Conservation (phyloP, 2,329 filamentous ascomycete species). For the Fusarium falciforme region DNA sequence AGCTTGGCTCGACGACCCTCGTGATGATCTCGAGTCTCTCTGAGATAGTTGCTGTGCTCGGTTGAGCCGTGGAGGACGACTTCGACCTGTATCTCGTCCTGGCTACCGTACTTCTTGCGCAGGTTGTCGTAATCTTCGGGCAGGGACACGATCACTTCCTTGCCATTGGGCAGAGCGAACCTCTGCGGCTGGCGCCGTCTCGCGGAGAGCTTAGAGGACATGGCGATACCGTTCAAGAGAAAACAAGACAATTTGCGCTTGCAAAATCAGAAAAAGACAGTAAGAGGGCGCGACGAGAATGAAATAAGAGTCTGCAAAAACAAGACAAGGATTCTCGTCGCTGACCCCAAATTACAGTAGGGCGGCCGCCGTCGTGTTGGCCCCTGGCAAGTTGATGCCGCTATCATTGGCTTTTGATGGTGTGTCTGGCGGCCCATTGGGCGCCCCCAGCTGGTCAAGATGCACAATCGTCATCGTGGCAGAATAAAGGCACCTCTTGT, state of each 20-base stretch:
- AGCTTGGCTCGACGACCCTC: constrained; percentile 59
- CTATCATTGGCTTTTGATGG: constrained; percentile 39
- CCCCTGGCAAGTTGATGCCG: constrained; percentile 32
- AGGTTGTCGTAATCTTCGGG: constrained; percentile 66
- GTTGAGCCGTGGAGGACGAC: constrained; percentile 68
- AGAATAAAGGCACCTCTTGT: constrained; percentile 1
- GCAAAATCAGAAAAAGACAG: not conserved
- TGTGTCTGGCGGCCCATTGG: constrained; percentile 37
- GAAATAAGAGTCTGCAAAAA: constrained; percentile 27
- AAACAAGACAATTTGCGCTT: not conserved
- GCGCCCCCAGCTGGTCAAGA: constrained; percentile 11
- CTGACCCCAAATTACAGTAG: constrained; percentile 20
- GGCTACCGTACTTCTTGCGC: constrained; percentile 54
- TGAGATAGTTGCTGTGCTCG: constrained; percentile 60
- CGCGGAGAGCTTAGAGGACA: constrained; percentile 38
- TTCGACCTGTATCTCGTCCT: constrained; percentile 58
- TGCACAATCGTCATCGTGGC: constrained; percentile 19
- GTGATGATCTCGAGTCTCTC: constrained; percentile 64
- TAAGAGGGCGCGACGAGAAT: constrained; percentile 9
- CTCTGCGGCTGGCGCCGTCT: constrained; percentile 58
- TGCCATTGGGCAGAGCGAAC: constrained; percentile 66
- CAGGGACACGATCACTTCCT: constrained; percentile 65
- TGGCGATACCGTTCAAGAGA: not conserved
- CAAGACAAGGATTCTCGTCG: constrained; percentile 19
- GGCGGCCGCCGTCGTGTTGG: constrained; percentile 28